Base-by-base conservation (phyloP, 2,329 filamentous ascomycete species). In the Trichoderma simmonsii region DNA sequence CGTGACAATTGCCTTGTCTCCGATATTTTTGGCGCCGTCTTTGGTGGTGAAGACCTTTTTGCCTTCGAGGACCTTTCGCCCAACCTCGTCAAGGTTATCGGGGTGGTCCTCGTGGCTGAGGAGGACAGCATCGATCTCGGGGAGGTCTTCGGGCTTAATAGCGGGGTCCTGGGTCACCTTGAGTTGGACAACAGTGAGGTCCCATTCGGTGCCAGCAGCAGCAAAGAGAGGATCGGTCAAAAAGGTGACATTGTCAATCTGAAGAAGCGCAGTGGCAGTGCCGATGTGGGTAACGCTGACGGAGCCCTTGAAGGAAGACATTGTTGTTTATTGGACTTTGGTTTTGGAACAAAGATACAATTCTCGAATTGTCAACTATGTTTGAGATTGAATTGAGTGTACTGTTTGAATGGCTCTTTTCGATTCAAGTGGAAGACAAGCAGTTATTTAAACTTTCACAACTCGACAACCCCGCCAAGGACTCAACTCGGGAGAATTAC, bases 91-190 rank as follows among this genome's bases (percentile, higher is more conserved):
- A 2, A 87, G 79, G 72, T 87, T 87, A 73, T 87, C 85, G 0
- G 79, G 78, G 71, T 87, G 85, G 75, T 87, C 83, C 75, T 87
- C 85, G 71, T 87, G 85, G 75, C 83, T 85, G 9, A 87, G 79
- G 1, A 86, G 79, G 4, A 87, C 78, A n/a, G 81, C 85, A 64
- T 86, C 84, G 73, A 87, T 85, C 11, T 77, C 76, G 0, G 85
- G 85, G 0, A 86, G 78, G 1, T 83, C 70, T 1, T 80, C 73
- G 0, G 86, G 77, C 0, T 73, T 66, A 0, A 85, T 73, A 3
- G 82, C 82, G 0, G 84, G 82, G 1, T 74, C 72, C 34, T 81
- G 77, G 14, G 77, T 75, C 28, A 75, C 79, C 15, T 77, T 79
- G 11, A 84, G 77, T 3, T 78, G 34, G 2, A 64, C 28, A 6